Percentiles rank a stretch among this genome's conserved stretches.
Evolutionary conservation across 345 rosid genomes (phyloP).

Genomic region (Bruguiera gymnorhiza): DNA sequence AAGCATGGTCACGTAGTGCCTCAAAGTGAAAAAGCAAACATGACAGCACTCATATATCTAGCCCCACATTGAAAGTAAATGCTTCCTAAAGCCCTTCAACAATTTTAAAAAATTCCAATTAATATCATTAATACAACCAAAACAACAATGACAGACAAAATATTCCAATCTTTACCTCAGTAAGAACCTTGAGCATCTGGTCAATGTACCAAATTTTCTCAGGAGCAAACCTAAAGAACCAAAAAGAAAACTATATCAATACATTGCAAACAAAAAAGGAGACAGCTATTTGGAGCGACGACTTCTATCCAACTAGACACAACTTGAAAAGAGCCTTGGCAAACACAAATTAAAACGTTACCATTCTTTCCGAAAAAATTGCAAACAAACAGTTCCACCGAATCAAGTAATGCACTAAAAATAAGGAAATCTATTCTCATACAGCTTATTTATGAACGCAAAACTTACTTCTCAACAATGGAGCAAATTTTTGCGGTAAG

Average conservation of each 20-base stretch:
- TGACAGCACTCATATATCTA: too few relatives aligned
- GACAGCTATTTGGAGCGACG: too few relatives aligned
- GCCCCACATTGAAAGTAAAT: too few relatives aligned
- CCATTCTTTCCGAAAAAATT: too few relatives aligned
- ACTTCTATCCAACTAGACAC: too few relatives aligned
- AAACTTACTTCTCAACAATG: constrained; percentile 89
- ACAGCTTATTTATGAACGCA: constrained; percentile 17
- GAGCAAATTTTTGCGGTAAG: constrained; percentile 98
- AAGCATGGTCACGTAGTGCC: too few relatives aligned
- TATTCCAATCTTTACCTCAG: constrained; percentile 60
- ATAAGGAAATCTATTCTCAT: constrained; percentile 1
- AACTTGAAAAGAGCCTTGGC: too few relatives aligned
- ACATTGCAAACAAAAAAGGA: neutral
- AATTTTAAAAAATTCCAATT: too few relatives aligned
- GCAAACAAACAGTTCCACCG: too few relatives aligned
- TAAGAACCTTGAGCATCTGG: constrained; percentile 99
- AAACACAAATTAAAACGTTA: too few relatives aligned
- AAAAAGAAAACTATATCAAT: constrained; percentile 17
- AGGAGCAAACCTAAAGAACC: constrained; percentile 76
- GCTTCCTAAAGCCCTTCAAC: too few relatives aligned
- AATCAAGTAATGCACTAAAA: constrained; percentile 9
- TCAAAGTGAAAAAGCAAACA: too few relatives aligned
- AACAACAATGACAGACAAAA: neutral
- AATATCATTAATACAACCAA: neutral
- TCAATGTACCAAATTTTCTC: constrained; percentile 97